Evolutionary conservation across 2,329 filamentous ascomycete species (phyloP).

Genomic region (Lachnellula willkommii): DNA sequence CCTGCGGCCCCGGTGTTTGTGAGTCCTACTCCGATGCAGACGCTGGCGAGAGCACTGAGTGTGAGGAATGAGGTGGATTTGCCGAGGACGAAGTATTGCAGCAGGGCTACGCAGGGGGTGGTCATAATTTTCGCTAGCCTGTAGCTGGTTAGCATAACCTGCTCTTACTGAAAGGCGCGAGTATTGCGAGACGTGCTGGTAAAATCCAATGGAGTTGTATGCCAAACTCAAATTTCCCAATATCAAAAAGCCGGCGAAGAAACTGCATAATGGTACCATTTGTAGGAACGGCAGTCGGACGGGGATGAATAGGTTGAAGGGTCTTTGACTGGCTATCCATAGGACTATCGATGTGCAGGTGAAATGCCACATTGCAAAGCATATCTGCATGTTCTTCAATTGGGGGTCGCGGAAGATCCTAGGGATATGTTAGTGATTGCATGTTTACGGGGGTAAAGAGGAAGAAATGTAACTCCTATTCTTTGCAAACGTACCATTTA

Average conservation of each 20-base stretch:
- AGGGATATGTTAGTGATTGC: background rate
- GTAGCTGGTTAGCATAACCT: background rate
- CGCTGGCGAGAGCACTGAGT: slow-evolving; percentile 36
- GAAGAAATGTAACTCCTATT: too few species aligned
- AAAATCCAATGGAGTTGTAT: slow-evolving; percentile 43
- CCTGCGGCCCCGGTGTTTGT: slow-evolving; percentile 38
- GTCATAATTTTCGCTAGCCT: slow-evolving; percentile 44
- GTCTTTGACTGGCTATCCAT: slow-evolving; percentile 36
- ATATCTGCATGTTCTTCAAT: slow-evolving; percentile 40
- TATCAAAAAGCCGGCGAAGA: slow-evolving; percentile 43
- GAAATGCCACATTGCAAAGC: slow-evolving; percentile 45
- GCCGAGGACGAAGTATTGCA: slow-evolving; percentile 40
- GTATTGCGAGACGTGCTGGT: slow-evolving; percentile 28
- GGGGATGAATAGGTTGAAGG: slow-evolving; percentile 41
- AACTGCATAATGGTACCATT: slow-evolving; percentile 41
- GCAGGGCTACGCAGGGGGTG: slow-evolving; percentile 40
- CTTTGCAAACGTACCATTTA: slow-evolving; percentile 33
- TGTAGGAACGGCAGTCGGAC: slow-evolving; percentile 38
- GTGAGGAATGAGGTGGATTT: slow-evolving; percentile 38
- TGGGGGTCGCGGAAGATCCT: slow-evolving; percentile 41
- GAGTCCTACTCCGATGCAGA: slow-evolving; percentile 40
- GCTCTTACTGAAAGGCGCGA: too few species aligned
- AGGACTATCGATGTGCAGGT: slow-evolving; percentile 40
- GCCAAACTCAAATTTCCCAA: slow-evolving; percentile 42
- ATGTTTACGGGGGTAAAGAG: background rate